phyloP scores from a whole-genome alignment of 2,329 filamentous ascomycete species.

The Neopestalotiopsis clavispora region DNA sequence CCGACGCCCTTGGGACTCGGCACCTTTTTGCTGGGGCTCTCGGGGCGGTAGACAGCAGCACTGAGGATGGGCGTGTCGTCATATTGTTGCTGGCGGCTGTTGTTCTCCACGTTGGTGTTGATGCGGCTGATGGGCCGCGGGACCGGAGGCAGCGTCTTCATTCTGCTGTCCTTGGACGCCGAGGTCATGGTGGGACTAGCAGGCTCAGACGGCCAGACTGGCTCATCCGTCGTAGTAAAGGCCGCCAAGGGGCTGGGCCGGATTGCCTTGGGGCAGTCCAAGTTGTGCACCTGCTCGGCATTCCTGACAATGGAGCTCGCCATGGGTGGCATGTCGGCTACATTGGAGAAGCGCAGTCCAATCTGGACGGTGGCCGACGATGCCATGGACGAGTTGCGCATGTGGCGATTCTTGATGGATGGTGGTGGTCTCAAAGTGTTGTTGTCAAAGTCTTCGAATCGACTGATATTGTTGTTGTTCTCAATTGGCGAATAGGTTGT shows the following conservation, averaged over 20 bases:
- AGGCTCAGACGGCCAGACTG: constrained; percentile 26
- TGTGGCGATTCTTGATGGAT: constrained; percentile 51
- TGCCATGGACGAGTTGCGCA: constrained; percentile 64
- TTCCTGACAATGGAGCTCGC: constrained; percentile 36
- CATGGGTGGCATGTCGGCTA: constrained; percentile 52
- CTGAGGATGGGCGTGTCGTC: constrained; percentile 48
- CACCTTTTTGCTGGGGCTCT: constrained; percentile 43
- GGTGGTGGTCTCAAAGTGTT: constrained; percentile 48
- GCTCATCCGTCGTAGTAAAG: constrained; percentile 24
- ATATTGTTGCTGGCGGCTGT: constrained; percentile 18
- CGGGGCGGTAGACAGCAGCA: constrained; percentile 57
- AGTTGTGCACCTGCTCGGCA: constrained; percentile 42
- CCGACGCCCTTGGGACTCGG: constrained; percentile 50
- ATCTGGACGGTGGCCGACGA: constrained; percentile 76
- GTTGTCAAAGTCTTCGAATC: constrained; percentile 23
- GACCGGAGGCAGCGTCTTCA: constrained; percentile 27
- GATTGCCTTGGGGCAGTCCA: constrained; percentile 39
- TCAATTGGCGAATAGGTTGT: constrained; percentile 48
- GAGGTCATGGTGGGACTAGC: constrained; percentile 11
- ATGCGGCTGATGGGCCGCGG: constrained; percentile 33
- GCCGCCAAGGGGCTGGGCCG: constrained; percentile 38
- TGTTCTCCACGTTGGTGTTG: constrained; percentile 29
- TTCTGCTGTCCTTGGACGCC: constrained; percentile 31
- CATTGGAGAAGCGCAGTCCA: constrained; percentile 68
- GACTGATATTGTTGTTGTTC: constrained; percentile 23